Conservation (phyloP, 1,139 yeast species). For the Magnusiomyces magnusii region DNA sequence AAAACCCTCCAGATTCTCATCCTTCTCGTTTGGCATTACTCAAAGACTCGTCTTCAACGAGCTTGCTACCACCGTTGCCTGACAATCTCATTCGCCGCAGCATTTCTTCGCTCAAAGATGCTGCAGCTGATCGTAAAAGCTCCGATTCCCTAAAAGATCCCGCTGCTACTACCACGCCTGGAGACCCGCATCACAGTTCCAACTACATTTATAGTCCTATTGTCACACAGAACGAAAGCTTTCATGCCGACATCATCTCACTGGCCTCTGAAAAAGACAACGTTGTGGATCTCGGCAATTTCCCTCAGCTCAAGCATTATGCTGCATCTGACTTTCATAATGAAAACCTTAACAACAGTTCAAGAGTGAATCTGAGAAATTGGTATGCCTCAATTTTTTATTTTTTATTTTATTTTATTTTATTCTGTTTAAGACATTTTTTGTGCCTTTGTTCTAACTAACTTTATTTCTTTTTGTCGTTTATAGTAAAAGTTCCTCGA, state of each 20-base stretch:
- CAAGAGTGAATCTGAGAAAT: background rate
- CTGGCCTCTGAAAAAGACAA: background rate
- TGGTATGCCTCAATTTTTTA: background rate
- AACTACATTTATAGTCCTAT: slow-evolving; percentile 5
- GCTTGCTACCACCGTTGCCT: background rate
- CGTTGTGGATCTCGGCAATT: slow-evolving; percentile 1
- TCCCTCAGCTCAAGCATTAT: slow-evolving; percentile 4
- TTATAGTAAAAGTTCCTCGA: background rate
- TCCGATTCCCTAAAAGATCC: background rate
- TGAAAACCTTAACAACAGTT: background rate
- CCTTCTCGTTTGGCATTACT: background rate
- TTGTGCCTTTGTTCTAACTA: background rate
- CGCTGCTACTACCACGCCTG: background rate
- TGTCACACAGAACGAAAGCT: slow-evolving; percentile 2
- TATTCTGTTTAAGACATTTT: background rate
- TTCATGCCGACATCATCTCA: slow-evolving; percentile 6
- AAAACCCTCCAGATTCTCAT: background rate
- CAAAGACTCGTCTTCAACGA: background rate
- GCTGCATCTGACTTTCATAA: slow-evolving; percentile 5
- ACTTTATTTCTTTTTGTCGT: background rate
- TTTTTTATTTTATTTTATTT: background rate
- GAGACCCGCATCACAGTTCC: background rate
- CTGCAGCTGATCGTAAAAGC: background rate
- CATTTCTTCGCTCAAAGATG: background rate
- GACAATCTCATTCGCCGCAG: background rate